A percentile compares a stretch with the other conserved stretches of the same genome.
Evolutionary conservation across 805 yeast species (phyloP).

Genomic region (Zygosaccharomyces siamensis): DNA sequence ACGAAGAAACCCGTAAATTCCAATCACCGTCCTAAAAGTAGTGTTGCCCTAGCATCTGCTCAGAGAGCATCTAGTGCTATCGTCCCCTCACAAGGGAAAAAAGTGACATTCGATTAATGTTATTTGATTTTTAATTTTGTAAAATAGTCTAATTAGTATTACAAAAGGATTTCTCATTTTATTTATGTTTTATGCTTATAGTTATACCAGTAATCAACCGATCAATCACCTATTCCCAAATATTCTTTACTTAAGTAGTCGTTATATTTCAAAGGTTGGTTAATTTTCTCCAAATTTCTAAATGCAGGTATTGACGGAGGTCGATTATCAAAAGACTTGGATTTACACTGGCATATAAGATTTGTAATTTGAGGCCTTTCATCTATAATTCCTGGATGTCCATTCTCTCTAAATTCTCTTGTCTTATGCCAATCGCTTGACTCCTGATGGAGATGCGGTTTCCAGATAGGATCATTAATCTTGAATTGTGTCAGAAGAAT

Average conservation of each 20-base stretch:
- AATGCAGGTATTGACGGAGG: conserved; percentile 48
- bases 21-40: conserved; percentile 59
- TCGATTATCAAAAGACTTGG: conserved; percentile 20
- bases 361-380: conserved; percentile 45
- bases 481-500: conserved; percentile 29
- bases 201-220: neutral
- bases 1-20: conserved; percentile 22
- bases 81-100: conserved; percentile 87
- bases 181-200: neutral
- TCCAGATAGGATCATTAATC: conserved; percentile 30
- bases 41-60: conserved; percentile 82
- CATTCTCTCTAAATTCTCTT: conserved; percentile 30
- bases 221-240: neutral
- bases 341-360: conserved; percentile 24
- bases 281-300: conserved; percentile 61
- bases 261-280: conserved; percentile 37
- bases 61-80: conserved; percentile 87
- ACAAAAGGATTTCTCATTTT: neutral
- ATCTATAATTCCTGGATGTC: conserved; percentile 37
- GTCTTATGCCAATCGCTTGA: conserved; percentile 25
- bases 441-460: conserved; percentile 14
- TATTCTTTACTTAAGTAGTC: conserved; percentile 6
- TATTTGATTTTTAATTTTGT: neutral
- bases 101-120: conserved; percentile 57
- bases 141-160: conserved; percentile 1